A percentile compares a stretch with the other conserved stretches of the same genome.
phyloP scores from a whole-genome alignment of 2,329 filamentous ascomycete species.

The Trichoderma breve region DNA sequence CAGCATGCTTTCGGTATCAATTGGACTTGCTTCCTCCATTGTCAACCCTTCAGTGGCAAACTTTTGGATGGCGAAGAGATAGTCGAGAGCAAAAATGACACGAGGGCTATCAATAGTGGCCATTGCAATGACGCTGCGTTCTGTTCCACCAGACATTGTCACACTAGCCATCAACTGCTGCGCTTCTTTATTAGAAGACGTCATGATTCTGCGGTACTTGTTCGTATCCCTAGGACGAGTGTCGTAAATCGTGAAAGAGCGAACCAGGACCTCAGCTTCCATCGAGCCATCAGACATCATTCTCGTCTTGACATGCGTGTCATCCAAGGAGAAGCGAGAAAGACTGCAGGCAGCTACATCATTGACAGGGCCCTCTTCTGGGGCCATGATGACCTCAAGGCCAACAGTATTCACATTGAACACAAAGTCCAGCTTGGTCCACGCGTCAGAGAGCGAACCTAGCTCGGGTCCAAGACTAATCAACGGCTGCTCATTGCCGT shows the following conservation, averaged over 20 bases:
- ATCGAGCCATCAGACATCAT: conserved; percentile 90
- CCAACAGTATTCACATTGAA: conserved; percentile 88
- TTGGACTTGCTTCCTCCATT: conserved; percentile 53
- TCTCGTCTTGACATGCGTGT: conserved; percentile 85
- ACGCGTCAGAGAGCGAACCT: conserved; percentile 65
- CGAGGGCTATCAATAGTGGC: conserved; percentile 92
- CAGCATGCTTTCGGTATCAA: conserved; percentile 52
- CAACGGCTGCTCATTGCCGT: conserved; percentile 39
- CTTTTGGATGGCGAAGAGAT: conserved; percentile 83
- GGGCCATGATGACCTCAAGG: conserved; percentile 78
- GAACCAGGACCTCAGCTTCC: conserved; percentile 88
- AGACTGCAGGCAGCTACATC: conserved; percentile 77
- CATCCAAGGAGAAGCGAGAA: conserved; percentile 90
- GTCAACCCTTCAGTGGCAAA: conserved; percentile 74
- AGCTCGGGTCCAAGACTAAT: conserved; percentile 68
- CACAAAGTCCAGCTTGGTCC: conserved; percentile 90
- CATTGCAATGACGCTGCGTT: conserved; percentile 82
- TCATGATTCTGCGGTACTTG: conserved; percentile 98
- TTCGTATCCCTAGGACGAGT: conserved; percentile 86
- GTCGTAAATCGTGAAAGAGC: conserved; percentile 92
- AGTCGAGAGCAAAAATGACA: conserved; percentile 93
- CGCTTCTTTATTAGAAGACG: conserved; percentile 87
- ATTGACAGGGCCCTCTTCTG: conserved; percentile 73
- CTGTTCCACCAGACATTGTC: conserved; percentile 81
- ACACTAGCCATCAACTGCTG: conserved; percentile 98